These are phyloP conservation scores for Phytophthora chlamydospora DNA, from an alignment of 352 stramenopile genomes.

Conservation along the genomic window DNA sequence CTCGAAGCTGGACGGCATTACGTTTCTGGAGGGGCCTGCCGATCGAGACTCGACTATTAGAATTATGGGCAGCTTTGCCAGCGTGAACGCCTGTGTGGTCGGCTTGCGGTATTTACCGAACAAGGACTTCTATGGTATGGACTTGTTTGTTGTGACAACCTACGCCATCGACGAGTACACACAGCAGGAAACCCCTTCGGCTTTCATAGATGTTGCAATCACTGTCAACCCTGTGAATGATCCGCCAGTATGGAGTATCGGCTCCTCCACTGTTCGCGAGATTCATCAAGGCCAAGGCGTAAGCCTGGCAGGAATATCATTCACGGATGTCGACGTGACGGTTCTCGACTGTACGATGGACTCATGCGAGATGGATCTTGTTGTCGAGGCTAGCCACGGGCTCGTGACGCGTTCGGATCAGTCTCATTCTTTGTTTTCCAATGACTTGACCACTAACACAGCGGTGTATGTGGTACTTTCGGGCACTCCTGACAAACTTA, in stretches of 20 bases:
- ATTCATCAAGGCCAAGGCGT: conserved; percentile 30
- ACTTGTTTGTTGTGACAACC: conserved; percentile 47
- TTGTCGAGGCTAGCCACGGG: conserved; percentile 51
- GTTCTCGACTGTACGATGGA: conserved; percentile 25
- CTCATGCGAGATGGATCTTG: conserved; percentile 59
- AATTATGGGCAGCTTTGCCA: conserved; percentile 48
- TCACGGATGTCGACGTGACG: conserved; percentile 55
- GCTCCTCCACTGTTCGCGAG: conserved; percentile 23
- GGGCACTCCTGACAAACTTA: conserved; percentile 44
- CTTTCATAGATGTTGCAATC: conserved; percentile 37
- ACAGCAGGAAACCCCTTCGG: conserved; percentile 34
- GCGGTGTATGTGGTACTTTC: conserved; percentile 41
- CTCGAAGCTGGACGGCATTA: conserved; percentile 21
- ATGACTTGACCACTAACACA: conserved; percentile 17
- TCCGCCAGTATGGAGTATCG: conserved; percentile 54
- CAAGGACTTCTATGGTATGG: conserved; percentile 49
- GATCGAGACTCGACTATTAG: conserved; percentile 11
- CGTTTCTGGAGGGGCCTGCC: conserved; percentile 28
- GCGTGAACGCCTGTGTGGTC: conserved; percentile 48
- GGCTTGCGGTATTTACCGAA: conserved; percentile 49
- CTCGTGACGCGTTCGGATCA: conserved; percentile 44
- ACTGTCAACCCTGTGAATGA: conserved; percentile 63
- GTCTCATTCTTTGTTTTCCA: conserved; percentile 16
- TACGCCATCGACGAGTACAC: conserved; percentile 57
- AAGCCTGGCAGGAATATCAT: conserved; percentile 45